Evolutionary conservation across 139 green algal species (phyloP).

Genomic region (Astrephomene gubernaculifera): DNA sequence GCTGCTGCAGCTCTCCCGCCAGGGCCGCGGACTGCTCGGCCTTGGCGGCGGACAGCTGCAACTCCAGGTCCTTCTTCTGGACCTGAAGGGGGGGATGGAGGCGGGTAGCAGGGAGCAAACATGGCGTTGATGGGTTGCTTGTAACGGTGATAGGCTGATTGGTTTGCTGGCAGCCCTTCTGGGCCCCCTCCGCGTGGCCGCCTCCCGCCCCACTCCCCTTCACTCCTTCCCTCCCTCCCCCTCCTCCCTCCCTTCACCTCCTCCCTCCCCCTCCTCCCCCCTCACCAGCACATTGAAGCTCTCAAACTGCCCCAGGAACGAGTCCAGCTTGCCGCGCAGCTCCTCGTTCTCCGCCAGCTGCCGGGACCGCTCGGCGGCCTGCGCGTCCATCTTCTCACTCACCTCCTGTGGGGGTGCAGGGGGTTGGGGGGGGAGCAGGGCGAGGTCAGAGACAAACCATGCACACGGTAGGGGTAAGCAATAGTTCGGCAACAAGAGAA

Average conservation of each 20-base stretch:
- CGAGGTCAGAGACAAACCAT: too few relatives aligned
- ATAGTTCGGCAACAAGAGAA: too few relatives aligned
- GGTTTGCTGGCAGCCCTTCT: neutral
- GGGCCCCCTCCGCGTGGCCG: neutral
- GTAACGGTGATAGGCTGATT: neutral
- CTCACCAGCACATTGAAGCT: conserved; percentile 49
- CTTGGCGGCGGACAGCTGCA: conserved; percentile 47
- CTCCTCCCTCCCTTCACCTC: too few relatives aligned
- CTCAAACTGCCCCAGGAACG: conserved; percentile 53
- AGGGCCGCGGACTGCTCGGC: conserved; percentile 49
- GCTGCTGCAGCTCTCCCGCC: conserved; percentile 35
- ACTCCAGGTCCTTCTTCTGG: conserved; percentile 54
- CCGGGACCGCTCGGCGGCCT: conserved; percentile 48
- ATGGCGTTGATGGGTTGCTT: too few relatives aligned
- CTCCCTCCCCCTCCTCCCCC: too few relatives aligned
- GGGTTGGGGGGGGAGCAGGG: neutral
- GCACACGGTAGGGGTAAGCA: too few relatives aligned
- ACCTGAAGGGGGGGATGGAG: conserved; percentile 11
- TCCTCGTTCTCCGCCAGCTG: conserved; percentile 56
- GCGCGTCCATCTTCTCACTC: conserved; percentile 51
- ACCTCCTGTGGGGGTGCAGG: conserved; percentile 43
- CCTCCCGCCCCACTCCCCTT: too few relatives aligned
- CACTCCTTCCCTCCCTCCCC: too few relatives aligned
- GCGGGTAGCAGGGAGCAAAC: neutral
- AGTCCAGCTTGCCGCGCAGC: conserved; percentile 47